These are phyloP conservation scores for Acanthamoeba lenticulata DNA, from an alignment of 208 protist genomes.

Conservation along the genomic window DNA sequence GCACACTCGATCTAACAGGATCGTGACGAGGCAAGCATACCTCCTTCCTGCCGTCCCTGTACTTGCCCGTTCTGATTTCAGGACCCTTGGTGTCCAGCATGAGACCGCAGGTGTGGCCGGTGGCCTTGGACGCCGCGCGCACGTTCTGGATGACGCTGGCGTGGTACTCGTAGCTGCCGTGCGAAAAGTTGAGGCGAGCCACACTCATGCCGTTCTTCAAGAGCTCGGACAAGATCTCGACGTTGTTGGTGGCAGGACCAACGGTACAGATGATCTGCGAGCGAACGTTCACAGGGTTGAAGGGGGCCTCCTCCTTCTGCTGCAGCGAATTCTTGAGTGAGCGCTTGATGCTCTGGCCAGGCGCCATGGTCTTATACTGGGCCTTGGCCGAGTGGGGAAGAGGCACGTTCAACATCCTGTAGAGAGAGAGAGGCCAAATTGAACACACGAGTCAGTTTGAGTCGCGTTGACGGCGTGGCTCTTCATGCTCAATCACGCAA, in stretches of 20 bases:
- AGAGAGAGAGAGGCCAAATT: background rate
- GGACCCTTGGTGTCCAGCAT: constrained; percentile 97
- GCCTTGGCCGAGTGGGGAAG: constrained; percentile 9
- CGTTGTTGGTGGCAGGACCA: constrained; percentile 94
- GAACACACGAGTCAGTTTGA: background rate
- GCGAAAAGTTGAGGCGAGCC: constrained; percentile 98
- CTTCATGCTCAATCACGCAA: too few relatives aligned
- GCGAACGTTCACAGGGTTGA: constrained; percentile 36
- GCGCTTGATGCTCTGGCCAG: constrained; percentile 36
- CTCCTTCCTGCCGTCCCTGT: constrained; percentile 69
- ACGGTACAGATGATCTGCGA: constrained; percentile 95
- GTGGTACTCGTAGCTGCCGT: constrained; percentile 96
- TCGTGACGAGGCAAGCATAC: constrained; percentile 85
- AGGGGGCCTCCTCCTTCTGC: constrained; percentile 28
- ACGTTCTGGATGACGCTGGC: constrained; percentile 94
- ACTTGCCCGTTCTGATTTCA: constrained; percentile 95
- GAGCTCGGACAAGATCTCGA: constrained; percentile 93
- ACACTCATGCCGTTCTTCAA: constrained; percentile 97
- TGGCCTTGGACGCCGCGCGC: constrained; percentile 86
- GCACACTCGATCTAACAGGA: background rate
- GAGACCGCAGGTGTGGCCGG: constrained; percentile 92
- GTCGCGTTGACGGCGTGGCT: background rate
- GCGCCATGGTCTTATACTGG: constrained; percentile 52
- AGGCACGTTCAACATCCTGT: constrained; percentile 14
- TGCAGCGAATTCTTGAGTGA: constrained; percentile 1